These are phyloP conservation scores for Saksenaea vasiformis DNA, from an alignment of 371 early-diverging fungal species.

Conservation along the genomic window DNA sequence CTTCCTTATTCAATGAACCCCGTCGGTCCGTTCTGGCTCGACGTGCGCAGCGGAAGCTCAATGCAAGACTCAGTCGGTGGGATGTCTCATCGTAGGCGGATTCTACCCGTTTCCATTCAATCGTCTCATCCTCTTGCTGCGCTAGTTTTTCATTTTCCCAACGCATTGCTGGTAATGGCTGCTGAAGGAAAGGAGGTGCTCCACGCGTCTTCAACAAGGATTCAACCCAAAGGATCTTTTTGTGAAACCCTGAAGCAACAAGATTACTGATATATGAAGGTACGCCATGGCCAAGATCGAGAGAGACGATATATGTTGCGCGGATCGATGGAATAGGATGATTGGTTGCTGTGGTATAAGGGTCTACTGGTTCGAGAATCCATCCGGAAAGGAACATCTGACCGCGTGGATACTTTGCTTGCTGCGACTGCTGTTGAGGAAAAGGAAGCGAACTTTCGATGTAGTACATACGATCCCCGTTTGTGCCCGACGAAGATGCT, in stretches of 20 bases:
- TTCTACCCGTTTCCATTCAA: constrained; percentile 15
- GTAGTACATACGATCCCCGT: constrained; percentile 34
- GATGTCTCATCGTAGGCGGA: constrained; percentile 8
- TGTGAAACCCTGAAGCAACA: constrained; percentile 45
- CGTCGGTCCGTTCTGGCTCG: neutral
- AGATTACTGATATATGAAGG: constrained; percentile 58
- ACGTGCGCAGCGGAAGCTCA: neutral
- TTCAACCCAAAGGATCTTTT: constrained; percentile 50
- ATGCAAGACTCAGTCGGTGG: constrained; percentile 10
- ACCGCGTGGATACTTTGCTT: constrained; percentile 39
- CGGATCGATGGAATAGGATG: constrained; percentile 64
- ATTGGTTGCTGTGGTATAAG: constrained; percentile 55
- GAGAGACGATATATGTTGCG: constrained; percentile 48
- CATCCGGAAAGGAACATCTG: constrained; percentile 56
- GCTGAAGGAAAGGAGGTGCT: constrained; percentile 45
- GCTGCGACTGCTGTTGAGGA: constrained; percentile 13
- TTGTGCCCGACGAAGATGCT: constrained; percentile 17
- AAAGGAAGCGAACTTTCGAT: constrained; percentile 40
- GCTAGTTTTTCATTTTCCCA: constrained; percentile 15
- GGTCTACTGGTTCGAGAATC: constrained; percentile 61
- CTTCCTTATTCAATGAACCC: constrained; percentile 10
- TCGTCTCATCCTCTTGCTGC: constrained; percentile 1
- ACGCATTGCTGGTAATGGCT: constrained; percentile 3
- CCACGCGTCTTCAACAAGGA: constrained; percentile 50
- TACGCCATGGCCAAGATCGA: constrained; percentile 54